Evolutionary conservation across 2,329 filamentous ascomycete genomes (phyloP).

Genomic region (Phialocephala sp.): DNA sequence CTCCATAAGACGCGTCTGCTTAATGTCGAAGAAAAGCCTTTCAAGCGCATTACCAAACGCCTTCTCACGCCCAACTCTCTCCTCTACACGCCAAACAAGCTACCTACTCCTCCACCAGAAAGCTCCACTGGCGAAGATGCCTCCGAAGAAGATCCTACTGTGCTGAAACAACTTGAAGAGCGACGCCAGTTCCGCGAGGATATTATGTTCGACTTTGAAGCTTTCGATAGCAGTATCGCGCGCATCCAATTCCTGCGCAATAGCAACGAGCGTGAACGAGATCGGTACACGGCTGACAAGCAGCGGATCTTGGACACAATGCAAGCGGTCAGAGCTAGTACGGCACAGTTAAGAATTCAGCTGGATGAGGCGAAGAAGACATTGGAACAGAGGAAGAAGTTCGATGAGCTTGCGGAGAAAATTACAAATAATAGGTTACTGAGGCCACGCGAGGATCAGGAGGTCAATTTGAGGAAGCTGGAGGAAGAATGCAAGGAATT

Average conservation of each 20-base stretch:
- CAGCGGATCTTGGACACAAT: constrained; percentile 79
- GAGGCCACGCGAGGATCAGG: constrained; percentile 83
- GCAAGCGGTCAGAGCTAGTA: constrained; percentile 77
- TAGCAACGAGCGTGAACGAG: constrained; percentile 82
- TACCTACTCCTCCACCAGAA: constrained; percentile 72
- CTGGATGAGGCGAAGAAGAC: constrained; percentile 78
- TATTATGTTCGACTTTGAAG: constrained; percentile 84
- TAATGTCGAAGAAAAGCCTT: constrained; percentile 90
- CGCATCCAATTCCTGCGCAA: constrained; percentile 86
- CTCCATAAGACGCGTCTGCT: constrained; percentile 88
- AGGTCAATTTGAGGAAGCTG: constrained; percentile 77
- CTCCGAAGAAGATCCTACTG: constrained; percentile 50
- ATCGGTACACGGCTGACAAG: constrained; percentile 83
- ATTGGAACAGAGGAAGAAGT: constrained; percentile 79
- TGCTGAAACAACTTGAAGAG: constrained; percentile 57
- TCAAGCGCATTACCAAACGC: constrained; percentile 85
- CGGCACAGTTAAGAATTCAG: constrained; percentile 72
- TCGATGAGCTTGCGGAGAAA: constrained; percentile 86
- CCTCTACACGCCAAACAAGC: constrained; percentile 59
- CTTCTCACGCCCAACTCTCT: constrained; percentile 73
- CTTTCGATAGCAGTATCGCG: constrained; percentile 84
- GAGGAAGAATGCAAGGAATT: constrained; percentile 88
- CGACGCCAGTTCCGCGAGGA: constrained; percentile 80
- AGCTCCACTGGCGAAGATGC: constrained; percentile 47
- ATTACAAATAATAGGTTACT: constrained; percentile 83